phyloP scores from a whole-genome alignment of 345 rosid species.

The Dipteronia sinensis region DNA sequence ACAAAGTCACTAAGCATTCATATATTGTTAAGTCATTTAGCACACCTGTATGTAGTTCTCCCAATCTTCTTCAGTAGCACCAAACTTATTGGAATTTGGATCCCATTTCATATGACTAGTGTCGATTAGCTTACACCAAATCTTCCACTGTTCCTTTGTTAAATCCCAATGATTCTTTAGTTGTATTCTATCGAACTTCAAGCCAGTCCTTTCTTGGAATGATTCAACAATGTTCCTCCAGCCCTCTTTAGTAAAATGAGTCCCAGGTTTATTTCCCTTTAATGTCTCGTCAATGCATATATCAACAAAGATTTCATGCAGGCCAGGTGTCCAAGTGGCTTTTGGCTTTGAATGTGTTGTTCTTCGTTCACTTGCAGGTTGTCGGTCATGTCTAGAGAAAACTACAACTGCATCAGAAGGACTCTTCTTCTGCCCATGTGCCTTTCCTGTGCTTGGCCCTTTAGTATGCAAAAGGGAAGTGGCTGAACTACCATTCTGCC shows the following conservation, averaged over 20 bases:
- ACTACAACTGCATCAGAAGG: constrained; percentile 13
- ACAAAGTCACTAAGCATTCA: background rate
- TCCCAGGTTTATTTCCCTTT: constrained; percentile 41
- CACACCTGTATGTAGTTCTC: constrained; percentile 30
- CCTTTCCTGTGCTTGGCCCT: constrained; percentile 14
- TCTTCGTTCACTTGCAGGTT: constrained; percentile 26
- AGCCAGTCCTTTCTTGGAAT: constrained; percentile 38
- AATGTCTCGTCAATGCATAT: constrained; percentile 37
- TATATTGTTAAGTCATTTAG: background rate
- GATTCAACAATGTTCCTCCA: constrained; percentile 41
- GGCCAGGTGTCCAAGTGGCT: constrained; percentile 40
- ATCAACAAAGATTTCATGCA: constrained; percentile 46
- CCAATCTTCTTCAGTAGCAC: constrained; percentile 51
- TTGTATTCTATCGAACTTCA: constrained; percentile 33
- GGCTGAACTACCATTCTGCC: constrained; percentile 12
- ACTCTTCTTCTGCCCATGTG: constrained; percentile 6
- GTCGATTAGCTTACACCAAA: constrained; percentile 45
- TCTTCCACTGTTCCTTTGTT: constrained; percentile 50
- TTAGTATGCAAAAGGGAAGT: background rate
- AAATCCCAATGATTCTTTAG: constrained; percentile 47
- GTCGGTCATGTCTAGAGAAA: constrained; percentile 7
- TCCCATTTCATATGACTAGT: constrained; percentile 52
- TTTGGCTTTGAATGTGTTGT: constrained; percentile 24
- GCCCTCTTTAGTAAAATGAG: constrained; percentile 42
- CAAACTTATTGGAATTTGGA: constrained; percentile 32